Evolutionary conservation across 371 early-diverging fungal species (phyloP), one percentile per base, ranked within the genome.

Genomic region (Cokeromyces recurvatus): DNA sequence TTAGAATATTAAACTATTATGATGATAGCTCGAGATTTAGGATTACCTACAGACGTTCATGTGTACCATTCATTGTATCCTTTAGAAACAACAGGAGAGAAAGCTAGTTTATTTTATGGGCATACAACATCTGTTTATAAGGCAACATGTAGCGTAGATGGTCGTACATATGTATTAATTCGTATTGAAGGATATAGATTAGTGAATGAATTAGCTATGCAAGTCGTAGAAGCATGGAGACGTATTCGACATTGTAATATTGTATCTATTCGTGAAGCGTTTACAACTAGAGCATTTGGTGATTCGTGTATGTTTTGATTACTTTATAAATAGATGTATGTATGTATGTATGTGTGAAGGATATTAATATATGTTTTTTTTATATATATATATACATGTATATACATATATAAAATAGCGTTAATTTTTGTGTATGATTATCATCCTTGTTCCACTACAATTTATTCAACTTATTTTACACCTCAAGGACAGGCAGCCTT

Each of bases 231-330:
- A 48, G 73, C 55, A 19, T 95, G 95, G 94, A 73, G 85, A 27
- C 63, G 79, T 36, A 79, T 96, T 15, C 69, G 85, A 36, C 92
- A 92, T 65, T 84, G 92, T 16, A 89, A 86, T 48, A 74, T 95
- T 47, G 89, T 92, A 9, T 86, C 86, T 6, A 78, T 96, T 23
- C 79, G 87, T n/a, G 95, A 95, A 64, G 95, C 90, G 12, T 96
- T 97, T 59, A 92, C 95, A 0, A 94, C 95, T 4, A 86, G 86
- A 41, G 91, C 91, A 3, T 97, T 97, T 80, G 94, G 93, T 15
- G 97, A 95, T 62, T 77, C 86, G 45, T 95, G 89, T 87, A 68
- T 27, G 11, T 27, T 27, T 27, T 27, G 29, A 5, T 74, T 43
- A 0, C 12, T 4, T 2, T 25, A 34, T 20, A 41, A 31, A 37